Conservation (phyloP, 1,284 basidiomycete genomes). For the Stereum hirsutum region DNA sequence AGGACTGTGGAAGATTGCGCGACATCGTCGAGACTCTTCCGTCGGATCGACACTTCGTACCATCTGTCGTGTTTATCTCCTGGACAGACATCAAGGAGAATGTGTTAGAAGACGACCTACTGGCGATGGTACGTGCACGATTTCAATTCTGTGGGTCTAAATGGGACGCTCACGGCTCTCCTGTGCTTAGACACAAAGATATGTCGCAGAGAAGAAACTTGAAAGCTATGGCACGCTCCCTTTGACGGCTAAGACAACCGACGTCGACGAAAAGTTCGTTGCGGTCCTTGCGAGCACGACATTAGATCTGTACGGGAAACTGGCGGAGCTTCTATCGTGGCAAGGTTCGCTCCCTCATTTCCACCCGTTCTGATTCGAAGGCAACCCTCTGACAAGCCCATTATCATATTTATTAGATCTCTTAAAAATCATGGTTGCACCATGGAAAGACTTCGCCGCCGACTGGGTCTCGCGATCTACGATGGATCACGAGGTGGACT, state of each 20-base stretch:
- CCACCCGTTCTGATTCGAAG: not conserved
- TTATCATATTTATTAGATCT: slow-evolving; percentile 36
- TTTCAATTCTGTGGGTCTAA: too few species aligned
- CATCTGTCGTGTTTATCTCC: slow-evolving; percentile 46
- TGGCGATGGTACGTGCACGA: not conserved
- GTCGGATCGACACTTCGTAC: slow-evolving; percentile 42
- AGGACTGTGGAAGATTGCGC: slow-evolving; percentile 61
- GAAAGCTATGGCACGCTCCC: slow-evolving; percentile 32
- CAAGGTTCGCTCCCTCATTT: slow-evolving; percentile 29
- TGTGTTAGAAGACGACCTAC: slow-evolving; percentile 5
- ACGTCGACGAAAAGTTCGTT: slow-evolving; percentile 45
- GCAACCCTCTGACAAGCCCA: slow-evolving; percentile 1
- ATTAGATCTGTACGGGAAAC: slow-evolving; percentile 47
- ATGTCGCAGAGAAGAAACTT: slow-evolving; percentile 33
- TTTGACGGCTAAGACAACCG: slow-evolving; percentile 39
- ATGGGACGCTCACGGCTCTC: too few species aligned
- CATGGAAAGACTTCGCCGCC: slow-evolving; percentile 34
- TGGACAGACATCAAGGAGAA: slow-evolving; percentile 40
- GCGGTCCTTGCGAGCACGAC: slow-evolving; percentile 29
- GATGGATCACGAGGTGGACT: slow-evolving; percentile 41
- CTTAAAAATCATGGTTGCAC: slow-evolving; percentile 36
- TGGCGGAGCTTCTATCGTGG: slow-evolving; percentile 36
- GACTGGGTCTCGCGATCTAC: slow-evolving; percentile 52
- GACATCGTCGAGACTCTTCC: slow-evolving; percentile 49
- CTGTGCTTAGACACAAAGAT: slow-evolving; percentile 33